Evolutionary conservation across 2,329 filamentous ascomycete genomes (phyloP).

Genomic region (Cladorrhinum sp.): DNA sequence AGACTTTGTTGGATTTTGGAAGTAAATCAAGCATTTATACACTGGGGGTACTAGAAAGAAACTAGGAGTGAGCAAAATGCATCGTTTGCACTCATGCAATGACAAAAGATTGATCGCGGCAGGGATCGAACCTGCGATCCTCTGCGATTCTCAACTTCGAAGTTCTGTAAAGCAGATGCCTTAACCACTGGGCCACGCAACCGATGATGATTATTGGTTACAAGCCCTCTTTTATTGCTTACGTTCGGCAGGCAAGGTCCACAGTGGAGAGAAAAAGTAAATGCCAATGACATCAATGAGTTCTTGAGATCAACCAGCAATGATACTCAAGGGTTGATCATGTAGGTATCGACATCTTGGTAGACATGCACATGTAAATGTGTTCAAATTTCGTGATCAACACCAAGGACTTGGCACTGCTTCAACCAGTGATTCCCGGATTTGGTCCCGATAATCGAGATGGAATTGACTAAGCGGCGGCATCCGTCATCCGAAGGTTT

Average conservation of each 20-base stretch:
- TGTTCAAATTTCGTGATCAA: no score
- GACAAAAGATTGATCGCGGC: constrained; percentile 27
- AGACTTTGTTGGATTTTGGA: background rate
- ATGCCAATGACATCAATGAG: background rate
- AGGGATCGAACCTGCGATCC: constrained; percentile 37
- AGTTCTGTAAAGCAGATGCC: constrained; percentile 35
- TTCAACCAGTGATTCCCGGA: background rate
- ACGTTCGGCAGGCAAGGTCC: no score
- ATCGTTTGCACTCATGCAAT: background rate
- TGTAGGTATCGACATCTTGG: background rate
- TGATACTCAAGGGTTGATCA: background rate
- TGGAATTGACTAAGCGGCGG: background rate
- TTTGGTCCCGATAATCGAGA: background rate
- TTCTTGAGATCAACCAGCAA: background rate
- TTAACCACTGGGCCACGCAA: constrained; percentile 35
- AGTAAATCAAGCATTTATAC: background rate
- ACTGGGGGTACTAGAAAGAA: no score
- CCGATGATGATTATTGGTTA: constrained; percentile 6
- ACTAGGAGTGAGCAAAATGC: no score
- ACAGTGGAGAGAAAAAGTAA: no score
- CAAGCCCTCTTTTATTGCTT: no score
- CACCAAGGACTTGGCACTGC: background rate
- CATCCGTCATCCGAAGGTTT: background rate
- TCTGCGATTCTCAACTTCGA: constrained; percentile 24
- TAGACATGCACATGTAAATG: no score